Percentiles rank a stretch among this genome's conserved stretches.
Conservation (phyloP, 192 early-diverging fungal species). For the Haplosporangium gracile region DNA sequence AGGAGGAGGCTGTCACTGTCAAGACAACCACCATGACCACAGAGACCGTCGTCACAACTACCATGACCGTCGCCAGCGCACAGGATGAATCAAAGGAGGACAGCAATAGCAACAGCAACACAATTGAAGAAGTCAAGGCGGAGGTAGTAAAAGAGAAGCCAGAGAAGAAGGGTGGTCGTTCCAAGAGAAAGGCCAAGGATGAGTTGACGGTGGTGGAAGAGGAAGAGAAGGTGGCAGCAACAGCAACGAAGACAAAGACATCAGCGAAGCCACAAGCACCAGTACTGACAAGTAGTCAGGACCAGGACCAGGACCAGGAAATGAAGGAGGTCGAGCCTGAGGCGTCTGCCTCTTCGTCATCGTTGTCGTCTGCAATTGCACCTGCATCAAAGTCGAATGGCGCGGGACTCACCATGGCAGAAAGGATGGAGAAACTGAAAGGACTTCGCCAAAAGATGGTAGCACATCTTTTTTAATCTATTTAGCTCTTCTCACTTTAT, state of each 20-base stretch:
- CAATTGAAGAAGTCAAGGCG: background rate
- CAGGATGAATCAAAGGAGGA: background rate
- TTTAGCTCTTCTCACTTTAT: background rate
- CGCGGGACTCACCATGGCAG: slow-evolving; percentile 32
- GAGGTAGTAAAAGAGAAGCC: slow-evolving; percentile 6
- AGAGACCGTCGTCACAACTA: slow-evolving; percentile 3
- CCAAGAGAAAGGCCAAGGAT: slow-evolving; percentile 12
- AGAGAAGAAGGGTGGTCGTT: background rate
- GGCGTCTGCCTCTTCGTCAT: background rate
- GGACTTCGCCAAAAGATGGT: slow-evolving; percentile 51
- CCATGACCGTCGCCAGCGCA: background rate
- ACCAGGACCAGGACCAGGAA: slow-evolving; percentile 19
- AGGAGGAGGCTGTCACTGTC: slow-evolving; percentile 1
- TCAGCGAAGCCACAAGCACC: background rate
- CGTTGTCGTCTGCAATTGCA: background rate
- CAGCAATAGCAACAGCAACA: background rate
- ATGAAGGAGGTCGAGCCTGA: slow-evolving; percentile 8
- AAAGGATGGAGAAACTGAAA: slow-evolving; percentile 50
- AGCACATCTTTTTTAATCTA: slow-evolving; percentile 16
- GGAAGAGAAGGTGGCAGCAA: background rate
- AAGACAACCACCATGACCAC: slow-evolving; percentile 11
- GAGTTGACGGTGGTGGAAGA: slow-evolving; percentile 5
- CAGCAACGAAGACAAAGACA: background rate
- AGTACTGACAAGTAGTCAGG: slow-evolving; percentile 4
- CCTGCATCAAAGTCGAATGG: background rate